Conservation (phyloP, 164 flowering plant genomes). For the Berberis thunbergii region DNA sequence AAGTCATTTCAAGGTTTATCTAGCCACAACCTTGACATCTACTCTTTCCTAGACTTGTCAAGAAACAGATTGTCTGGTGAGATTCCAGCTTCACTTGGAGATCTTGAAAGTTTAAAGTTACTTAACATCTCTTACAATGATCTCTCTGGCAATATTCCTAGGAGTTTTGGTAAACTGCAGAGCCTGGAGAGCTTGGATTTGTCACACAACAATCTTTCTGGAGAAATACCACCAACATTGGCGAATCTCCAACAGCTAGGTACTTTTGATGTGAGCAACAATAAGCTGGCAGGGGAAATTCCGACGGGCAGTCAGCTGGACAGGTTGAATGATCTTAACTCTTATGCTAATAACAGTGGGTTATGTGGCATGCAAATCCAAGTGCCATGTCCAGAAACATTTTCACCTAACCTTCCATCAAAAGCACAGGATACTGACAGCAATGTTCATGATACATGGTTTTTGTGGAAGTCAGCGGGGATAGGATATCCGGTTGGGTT, state of each 20-base stretch:
- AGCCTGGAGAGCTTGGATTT: constrained; percentile 36
- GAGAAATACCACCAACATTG: constrained; percentile 32
- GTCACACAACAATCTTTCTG: constrained; percentile 35
- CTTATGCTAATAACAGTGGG: constrained; percentile 39
- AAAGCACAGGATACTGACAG: not conserved
- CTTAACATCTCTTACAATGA: constrained; percentile 37
- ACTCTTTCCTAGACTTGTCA: constrained; percentile 43
- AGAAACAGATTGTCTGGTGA: constrained; percentile 29
- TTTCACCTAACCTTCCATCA: not conserved
- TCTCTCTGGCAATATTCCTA: constrained; percentile 32
- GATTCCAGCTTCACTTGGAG: constrained; percentile 39
- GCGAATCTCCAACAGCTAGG: constrained; percentile 22
- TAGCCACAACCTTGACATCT: constrained; percentile 22
- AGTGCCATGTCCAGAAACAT: constrained; percentile 19
- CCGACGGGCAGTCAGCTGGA: constrained; percentile 36
- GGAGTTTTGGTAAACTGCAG: constrained; percentile 29
- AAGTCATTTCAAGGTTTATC: constrained; percentile 34
- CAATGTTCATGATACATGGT: constrained; percentile 13
- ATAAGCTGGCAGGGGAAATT: constrained; percentile 26
- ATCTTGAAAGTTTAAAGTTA: constrained; percentile 29
- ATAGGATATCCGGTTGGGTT: constrained; percentile 32
- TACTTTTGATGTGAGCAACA: constrained; percentile 34
- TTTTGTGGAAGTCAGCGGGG: constrained; percentile 29
- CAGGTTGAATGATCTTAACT: constrained; percentile 24
- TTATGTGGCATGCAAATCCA: constrained; percentile 39